A percentile compares a stretch with the other conserved stretches of the same genome.
Evolutionary conservation across 2,329 filamentous ascomycete genomes (phyloP).

Genomic region (Chaetomium sp.): DNA sequence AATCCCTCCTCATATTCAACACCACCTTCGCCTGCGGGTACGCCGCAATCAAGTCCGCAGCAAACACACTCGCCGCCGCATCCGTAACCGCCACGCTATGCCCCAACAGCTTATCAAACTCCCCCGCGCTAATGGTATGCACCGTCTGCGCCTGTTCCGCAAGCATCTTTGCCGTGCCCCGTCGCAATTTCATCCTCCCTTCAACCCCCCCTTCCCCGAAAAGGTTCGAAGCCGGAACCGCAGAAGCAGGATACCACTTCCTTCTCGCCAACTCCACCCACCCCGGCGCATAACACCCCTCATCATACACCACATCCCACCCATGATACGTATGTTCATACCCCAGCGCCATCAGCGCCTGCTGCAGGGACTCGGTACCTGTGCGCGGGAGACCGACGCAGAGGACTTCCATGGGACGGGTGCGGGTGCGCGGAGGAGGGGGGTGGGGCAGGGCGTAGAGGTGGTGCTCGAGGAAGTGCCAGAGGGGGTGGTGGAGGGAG

Average conservation of each 20-base stretch:
- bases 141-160: no score
- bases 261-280: constrained; percentile 15
- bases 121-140: background rate
- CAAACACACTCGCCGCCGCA: constrained; percentile 27
- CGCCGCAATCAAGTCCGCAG: constrained; percentile 38
- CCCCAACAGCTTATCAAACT: constrained; percentile 21
- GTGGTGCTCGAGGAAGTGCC: constrained; percentile 13
- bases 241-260: constrained; percentile 9
- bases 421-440: constrained; percentile 4
- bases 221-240: background rate
- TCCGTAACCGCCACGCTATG: constrained; percentile 22
- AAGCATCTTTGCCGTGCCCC: background rate
- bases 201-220: background rate
- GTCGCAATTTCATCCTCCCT: constrained; percentile 2
- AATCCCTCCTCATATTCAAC: constrained; percentile 32
- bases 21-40: constrained; percentile 21
- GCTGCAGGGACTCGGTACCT: constrained; percentile 22
- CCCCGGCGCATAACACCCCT: constrained; percentile 10
- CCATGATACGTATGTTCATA: constrained; percentile 24
- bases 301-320: constrained; percentile 21
- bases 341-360: constrained; percentile 17
- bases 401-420: constrained; percentile 15
- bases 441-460: constrained; percentile 17
- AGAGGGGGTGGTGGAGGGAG: constrained; percentile 7
- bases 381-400: constrained; percentile 21